Evolutionary conservation across 2,329 filamentous ascomycete genomes (phyloP), one percentile per base, ranked within the genome.

Genomic region (Nemania sp.): DNA sequence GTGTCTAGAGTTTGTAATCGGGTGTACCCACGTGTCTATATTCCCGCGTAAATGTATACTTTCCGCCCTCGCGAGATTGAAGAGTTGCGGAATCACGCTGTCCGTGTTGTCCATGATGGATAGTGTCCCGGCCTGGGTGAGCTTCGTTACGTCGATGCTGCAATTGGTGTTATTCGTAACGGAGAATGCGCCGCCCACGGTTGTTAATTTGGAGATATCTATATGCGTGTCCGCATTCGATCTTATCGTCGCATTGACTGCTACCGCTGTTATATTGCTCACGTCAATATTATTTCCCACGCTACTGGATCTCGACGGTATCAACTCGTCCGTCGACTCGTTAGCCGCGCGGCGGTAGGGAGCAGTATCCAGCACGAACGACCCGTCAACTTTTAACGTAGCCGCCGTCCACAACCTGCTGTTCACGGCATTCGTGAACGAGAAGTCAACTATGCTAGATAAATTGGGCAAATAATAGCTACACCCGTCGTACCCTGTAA

Each of bases 91-190:
- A 13, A 64, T 59, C 5, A 32, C 41, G 22, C 38, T 64, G 13
- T 57, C 35, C 2, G 20, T 24, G 13, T 64, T 64, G 20, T 64
- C 54, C 8, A 59, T 13, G 24, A 57, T 59, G 32, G 62, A 41
- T 18, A 64, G 15, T 3, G 53, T 22, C 15, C 47, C 54, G 15
- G 35, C 32, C 47, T 64, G 45, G 6, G 62, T 43, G 3, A 64
- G 32, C 22, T 29, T 27, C 13, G 53, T 57, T 24, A 59, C n/a
- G 35, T 64, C 62, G 54, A 64, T 43, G n/a, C 20, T 64, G 45
- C 62, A 59, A 35, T 64, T 58, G 20, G 62, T 64, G 32, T 64
- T 64, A 22, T 59, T 58, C 45, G 52, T 38, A 1, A 63, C 41
- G 5, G 53, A 63, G 7, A 63, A 24, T 5, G 52, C 15, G 7